A percentile compares a stretch with the other conserved stretches of the same genome.
phyloP scores from a whole-genome alignment of 495 filamentous ascomycete species.

The Penicillium longicatenatum region DNA sequence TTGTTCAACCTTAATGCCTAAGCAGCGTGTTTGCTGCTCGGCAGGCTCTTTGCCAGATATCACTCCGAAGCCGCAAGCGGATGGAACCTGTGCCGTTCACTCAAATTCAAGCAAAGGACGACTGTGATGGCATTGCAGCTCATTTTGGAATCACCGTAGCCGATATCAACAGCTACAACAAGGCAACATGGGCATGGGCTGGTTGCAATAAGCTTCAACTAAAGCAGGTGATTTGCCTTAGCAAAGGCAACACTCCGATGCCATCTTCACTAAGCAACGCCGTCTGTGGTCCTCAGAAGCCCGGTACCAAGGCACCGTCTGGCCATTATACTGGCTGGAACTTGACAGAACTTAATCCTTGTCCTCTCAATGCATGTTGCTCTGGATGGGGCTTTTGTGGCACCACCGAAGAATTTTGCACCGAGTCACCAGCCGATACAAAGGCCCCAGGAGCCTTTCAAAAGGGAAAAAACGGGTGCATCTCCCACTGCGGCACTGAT shows the following conservation, averaged over 20 bases:
- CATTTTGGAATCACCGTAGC: constrained; percentile 29
- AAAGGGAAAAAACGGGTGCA: constrained; percentile 2
- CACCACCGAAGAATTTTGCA: no score
- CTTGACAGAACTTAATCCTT: constrained; percentile 23
- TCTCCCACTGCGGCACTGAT: constrained; percentile 4
- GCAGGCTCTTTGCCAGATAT: constrained; percentile 38
- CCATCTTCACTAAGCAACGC: constrained; percentile 32
- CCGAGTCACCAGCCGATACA: background rate
- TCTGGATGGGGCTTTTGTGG: background rate
- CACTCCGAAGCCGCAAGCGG: constrained; percentile 37
- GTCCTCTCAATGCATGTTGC: background rate
- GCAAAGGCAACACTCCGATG: constrained; percentile 43
- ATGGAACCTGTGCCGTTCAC: constrained; percentile 45
- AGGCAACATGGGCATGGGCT: constrained; percentile 41
- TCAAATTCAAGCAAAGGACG: constrained; percentile 33
- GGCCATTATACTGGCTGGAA: constrained; percentile 11
- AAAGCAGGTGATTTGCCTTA: constrained; percentile 40
- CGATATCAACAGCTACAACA: constrained; percentile 37
- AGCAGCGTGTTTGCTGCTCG: constrained; percentile 52
- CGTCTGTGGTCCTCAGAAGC: constrained; percentile 43
- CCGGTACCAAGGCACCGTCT: constrained; percentile 27
- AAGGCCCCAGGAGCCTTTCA: constrained; percentile 2
- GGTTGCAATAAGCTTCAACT: constrained; percentile 1
- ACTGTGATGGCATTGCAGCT: constrained; percentile 26
- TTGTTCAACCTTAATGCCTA: constrained; percentile 35